Base-by-base conservation (phyloP, 2,329 filamentous ascomycete species). In the Karstenula rhodostoma region DNA sequence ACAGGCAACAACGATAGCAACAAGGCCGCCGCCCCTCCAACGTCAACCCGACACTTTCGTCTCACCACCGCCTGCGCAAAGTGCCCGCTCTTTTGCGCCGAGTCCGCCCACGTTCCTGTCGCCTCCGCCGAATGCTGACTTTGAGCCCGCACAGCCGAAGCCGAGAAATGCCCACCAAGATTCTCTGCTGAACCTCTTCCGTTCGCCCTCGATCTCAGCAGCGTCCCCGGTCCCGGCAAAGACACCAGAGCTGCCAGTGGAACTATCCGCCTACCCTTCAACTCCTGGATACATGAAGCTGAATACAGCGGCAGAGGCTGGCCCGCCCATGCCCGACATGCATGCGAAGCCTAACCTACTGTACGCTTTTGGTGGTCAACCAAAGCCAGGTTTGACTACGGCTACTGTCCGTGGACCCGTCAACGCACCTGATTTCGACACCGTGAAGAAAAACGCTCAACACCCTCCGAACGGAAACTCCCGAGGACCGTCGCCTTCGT, bases 141-240 rank as follows among this genome's bases (percentile, higher is more conserved):
- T 73, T 42, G 66, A 69, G 52, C 70, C 73, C 17, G 72, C 65
- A 46, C 73, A 77, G 49, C 73, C 75, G 12, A 76, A 76, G 59
- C 74, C 77, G 19, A 74, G 76, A 49, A 79, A 71, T 40, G 72
- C 75, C 19, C 82, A 83, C 52, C 81, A 83, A 62, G 77, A 78
- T 52, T 75, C 78, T 8, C 67, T 85, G 23, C 69, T 85, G 25
- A 80, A 77, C 58, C 68, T 85, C 2, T 83, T 85, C 67, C 73
- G 74, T 13, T 69, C 73, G 4, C 71, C 76, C 2, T 66, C 71
- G 1, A 65, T 64, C 17, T 54, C 72, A 4, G 61, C 59, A 29
- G 57, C 59, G 27, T 71, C 70, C 12, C 71, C 74, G 1, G 65
- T 63, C 27, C 60, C 65, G 17, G 56, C 52, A 22, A 71, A 66